phyloP scores from a whole-genome alignment of 495 filamentous ascomycete species.

The Tuber calosporum region DNA sequence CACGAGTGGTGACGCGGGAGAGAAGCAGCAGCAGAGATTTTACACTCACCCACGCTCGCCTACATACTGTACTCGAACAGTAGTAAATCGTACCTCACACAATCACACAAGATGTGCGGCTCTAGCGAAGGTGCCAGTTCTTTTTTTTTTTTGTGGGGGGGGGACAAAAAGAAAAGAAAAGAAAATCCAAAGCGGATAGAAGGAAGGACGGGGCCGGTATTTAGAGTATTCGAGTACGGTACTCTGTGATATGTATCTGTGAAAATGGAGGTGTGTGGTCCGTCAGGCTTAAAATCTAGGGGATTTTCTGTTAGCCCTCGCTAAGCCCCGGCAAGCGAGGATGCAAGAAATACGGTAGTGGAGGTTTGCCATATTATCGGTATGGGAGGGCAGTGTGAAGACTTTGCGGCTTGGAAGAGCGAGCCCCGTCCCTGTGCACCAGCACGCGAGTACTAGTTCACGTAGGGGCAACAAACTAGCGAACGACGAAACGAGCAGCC shows the following conservation, averaged over 20 bases:
- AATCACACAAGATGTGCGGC: neutral
- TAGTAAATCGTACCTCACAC: neutral
- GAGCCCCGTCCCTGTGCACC: neutral
- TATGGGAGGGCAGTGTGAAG: neutral
- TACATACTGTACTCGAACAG: neutral
- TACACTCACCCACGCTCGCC: neutral
- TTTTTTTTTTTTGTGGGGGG: neutral
- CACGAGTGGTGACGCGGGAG: neutral
- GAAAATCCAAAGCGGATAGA: neutral
- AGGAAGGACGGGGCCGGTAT: too few species aligned
- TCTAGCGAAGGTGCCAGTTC: neutral
- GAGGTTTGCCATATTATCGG: too few species aligned
- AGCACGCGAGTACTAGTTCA: too few species aligned
- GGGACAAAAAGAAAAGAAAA: neutral
- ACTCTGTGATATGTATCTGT: neutral
- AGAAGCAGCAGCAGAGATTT: neutral
- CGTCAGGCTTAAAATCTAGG: neutral
- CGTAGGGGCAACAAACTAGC: neutral
- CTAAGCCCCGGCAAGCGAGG: neutral
- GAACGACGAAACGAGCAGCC: neutral
- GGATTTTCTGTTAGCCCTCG: neutral
- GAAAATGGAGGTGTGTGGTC: neutral
- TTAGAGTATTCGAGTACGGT: neutral
- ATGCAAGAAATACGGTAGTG: neutral
- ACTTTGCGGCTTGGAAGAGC: neutral